These are phyloP conservation scores for Diaporthe nobilis DNA, from an alignment of 2,329 filamentous ascomycete species.

Conservation along the genomic window DNA sequence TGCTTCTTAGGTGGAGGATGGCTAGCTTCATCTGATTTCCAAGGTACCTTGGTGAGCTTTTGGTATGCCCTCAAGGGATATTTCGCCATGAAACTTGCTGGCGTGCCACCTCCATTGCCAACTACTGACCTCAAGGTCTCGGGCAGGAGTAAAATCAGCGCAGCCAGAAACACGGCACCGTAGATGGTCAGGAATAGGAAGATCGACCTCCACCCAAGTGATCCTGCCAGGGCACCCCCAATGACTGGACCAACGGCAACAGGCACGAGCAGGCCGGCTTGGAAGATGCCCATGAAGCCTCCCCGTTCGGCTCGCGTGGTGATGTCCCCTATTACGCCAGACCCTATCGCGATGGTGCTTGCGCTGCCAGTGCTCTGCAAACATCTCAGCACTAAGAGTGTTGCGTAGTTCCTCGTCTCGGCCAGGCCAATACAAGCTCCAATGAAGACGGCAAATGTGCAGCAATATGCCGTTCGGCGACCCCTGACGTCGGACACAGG, in stretches of 20 bases:
- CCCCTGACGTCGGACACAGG: slow-evolving; percentile 69
- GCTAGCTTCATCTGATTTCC: slow-evolving; percentile 21
- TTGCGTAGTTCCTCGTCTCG: slow-evolving; percentile 61
- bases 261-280: slow-evolving; percentile 61
- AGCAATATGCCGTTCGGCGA: slow-evolving; percentile 66
- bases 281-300: slow-evolving; percentile 68
- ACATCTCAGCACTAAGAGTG: slow-evolving; percentile 67
- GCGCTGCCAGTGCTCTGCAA: slow-evolving; percentile 72
- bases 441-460: slow-evolving; percentile 67
- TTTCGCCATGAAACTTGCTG: slow-evolving; percentile 48
- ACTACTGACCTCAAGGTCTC: slow-evolving; percentile 60
- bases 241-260: slow-evolving; percentile 59
- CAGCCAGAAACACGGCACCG: slow-evolving; percentile 50
- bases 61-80: slow-evolving; percentile 45
- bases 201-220: slow-evolving; percentile 64
- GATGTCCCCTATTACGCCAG: slow-evolving; percentile 74
- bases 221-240: slow-evolving; percentile 64
- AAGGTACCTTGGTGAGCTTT: slow-evolving; percentile 41
- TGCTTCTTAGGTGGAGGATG: slow-evolving; percentile 14
- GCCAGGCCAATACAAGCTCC: slow-evolving; percentile 68
- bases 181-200: slow-evolving; percentile 67
- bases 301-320: slow-evolving; percentile 74
- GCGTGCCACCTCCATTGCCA: slow-evolving; percentile 57
- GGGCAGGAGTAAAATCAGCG: slow-evolving; percentile 60
- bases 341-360: slow-evolving; percentile 70